Conservation (phyloP, 1,139 yeast species). For the Yamadazyma blattariae region DNA sequence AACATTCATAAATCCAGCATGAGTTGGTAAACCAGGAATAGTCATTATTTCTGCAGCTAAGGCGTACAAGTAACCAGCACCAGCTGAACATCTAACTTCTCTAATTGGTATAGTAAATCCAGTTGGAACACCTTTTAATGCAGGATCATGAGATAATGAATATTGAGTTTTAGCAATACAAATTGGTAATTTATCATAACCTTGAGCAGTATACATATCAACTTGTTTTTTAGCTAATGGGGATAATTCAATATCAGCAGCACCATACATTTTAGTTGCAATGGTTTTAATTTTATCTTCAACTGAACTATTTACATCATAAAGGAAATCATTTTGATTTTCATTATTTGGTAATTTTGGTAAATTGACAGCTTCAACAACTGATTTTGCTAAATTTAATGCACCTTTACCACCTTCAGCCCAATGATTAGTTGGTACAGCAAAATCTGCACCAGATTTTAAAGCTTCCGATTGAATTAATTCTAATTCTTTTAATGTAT, state of each 20-base stretch:
- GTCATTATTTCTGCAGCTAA: slow-evolving; percentile 83
- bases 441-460: slow-evolving; percentile 73
- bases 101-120: slow-evolving; percentile 78
- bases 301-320: slow-evolving; percentile 57
- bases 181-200: slow-evolving; percentile 71
- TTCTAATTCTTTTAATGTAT: slow-evolving; percentile 63
- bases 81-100: slow-evolving; percentile 77
- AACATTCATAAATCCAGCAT: slow-evolving; percentile 82
- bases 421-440: slow-evolving; percentile 78
- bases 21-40: slow-evolving; percentile 80
- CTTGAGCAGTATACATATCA: slow-evolving; percentile 64
- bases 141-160: slow-evolving; percentile 76
- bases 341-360: slow-evolving; percentile 20
- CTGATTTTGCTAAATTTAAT: slow-evolving; percentile 64
- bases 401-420: slow-evolving; percentile 81
- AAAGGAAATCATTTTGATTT: slow-evolving; percentile 50
- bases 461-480: slow-evolving; percentile 61
- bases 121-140: slow-evolving; percentile 78
- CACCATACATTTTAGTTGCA: slow-evolving; percentile 77
- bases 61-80: slow-evolving; percentile 82
- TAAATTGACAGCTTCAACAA: slow-evolving; percentile 52
- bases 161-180: slow-evolving; percentile 86
- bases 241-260: slow-evolving; percentile 62
- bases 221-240: slow-evolving; percentile 67
- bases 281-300: slow-evolving; percentile 64